Evolutionary conservation across 176 grass and related monocot species (phyloP), one percentile per base, ranked within the genome.

Genomic region (Oryza officinalis): DNA sequence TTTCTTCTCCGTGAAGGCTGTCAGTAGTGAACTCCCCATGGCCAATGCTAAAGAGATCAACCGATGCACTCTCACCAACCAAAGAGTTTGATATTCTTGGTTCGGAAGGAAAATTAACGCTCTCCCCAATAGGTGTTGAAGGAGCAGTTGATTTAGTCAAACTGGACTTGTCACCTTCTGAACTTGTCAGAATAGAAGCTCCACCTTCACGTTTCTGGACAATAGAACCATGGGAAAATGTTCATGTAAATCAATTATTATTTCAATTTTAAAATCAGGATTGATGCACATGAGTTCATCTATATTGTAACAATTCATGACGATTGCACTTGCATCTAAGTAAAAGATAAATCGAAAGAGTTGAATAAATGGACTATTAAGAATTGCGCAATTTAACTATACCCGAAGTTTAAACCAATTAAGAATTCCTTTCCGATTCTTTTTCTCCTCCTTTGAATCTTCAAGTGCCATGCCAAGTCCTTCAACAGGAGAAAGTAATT

Each of bases 341-440:
- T 57, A 44, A 65, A 61, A 69, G 37, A 74, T 28, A 18, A 5
- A 25, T 6, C 38, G 8, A 4, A 72, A 64, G 18, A 20, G 8
- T 23, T 76, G n/a, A 74, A 76, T 67, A 2, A 57, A 83, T 72
- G 67, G 17, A 87, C 10, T 30, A 78, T 78, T 47, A 64, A 35
- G 15, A 37, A 83, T 13, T 79, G 15, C 2, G 17, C 10, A 80
- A 46, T 78, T 85, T 74, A 69, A 25, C 57, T 65, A 79, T 94
- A 99, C 97, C 97, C 83, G 72, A 22, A 94, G 78, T 84, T 99
- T 99, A 65, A 99, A 99, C 97, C 97, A 99, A 67, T 99, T 99
- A 80, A 99, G 89, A 43, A 99, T 91, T 52, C 97, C 93, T 87
- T 94, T 99, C 67, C 91, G 78, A n/a, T 94, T 99, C 75, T 83